Evolutionary conservation across 2,329 filamentous ascomycete species (phyloP).

Genomic region (Venturia pyrina): DNA sequence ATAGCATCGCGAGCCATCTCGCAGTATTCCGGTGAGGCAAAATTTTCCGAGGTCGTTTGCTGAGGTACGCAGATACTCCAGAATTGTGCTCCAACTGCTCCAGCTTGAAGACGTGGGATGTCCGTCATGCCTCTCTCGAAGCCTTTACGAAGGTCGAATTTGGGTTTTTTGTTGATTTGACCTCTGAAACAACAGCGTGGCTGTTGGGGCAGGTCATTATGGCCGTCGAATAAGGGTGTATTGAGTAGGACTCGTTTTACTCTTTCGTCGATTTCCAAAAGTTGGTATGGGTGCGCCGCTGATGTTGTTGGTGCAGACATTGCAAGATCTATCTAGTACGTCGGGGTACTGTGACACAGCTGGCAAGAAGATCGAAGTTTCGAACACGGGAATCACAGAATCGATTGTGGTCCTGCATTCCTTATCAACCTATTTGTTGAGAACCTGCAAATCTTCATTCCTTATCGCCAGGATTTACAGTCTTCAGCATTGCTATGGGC

Average conservation of each 20-base stretch:
- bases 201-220: background rate
- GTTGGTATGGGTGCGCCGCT: background rate
- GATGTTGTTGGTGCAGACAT: background rate
- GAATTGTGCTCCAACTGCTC: background rate
- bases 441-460: background rate
- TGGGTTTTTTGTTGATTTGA: background rate
- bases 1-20: constrained; percentile 13
- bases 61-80: background rate
- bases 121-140: background rate
- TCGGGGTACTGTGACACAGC: too few relatives aligned
- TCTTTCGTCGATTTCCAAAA: background rate
- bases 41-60: background rate
- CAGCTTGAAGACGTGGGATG: background rate
- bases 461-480: background rate
- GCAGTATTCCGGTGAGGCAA: background rate
- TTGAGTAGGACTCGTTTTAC: background rate
- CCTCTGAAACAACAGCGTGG: background rate
- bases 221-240: background rate
- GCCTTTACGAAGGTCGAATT: background rate
- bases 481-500: background rate
- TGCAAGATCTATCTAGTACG: background rate
- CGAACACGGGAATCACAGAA: background rate
- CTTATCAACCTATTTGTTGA: background rate
- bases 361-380: too few relatives aligned
- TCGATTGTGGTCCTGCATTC: background rate